Percentiles rank a stretch among this genome's conserved stretches.
Conservation (phyloP, 805 yeast genomes). For the Saccharomycopsis babjevae region DNA sequence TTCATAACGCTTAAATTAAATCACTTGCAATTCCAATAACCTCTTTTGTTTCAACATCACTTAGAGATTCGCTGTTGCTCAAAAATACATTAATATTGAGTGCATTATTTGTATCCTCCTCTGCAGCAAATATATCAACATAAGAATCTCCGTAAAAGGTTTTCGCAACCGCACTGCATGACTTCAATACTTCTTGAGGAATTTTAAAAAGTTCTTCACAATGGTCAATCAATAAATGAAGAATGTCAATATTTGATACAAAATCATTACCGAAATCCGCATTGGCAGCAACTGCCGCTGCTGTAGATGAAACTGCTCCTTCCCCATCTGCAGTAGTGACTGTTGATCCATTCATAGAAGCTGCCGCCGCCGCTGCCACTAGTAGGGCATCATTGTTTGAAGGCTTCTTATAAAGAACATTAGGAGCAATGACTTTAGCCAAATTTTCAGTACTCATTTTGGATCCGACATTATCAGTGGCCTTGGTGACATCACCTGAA, state of each 20-base stretch:
- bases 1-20: background rate
- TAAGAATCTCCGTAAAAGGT: conserved; percentile 14
- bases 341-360: conserved; percentile 17
- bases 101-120: conserved; percentile 9
- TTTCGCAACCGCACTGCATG: conserved; percentile 20
- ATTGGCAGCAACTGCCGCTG: conserved; percentile 16
- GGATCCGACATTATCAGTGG: conserved; percentile 83
- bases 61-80: background rate
- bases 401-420: conserved; percentile 54
- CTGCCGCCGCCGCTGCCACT: conserved; percentile 29
- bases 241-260: conserved; percentile 84
- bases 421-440: conserved; percentile 94
- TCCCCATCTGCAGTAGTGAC: conserved; percentile 17
- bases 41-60: background rate
- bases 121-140: background rate
- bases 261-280: conserved; percentile 52
- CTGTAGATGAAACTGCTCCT: conserved; percentile 18
- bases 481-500: conserved; percentile 40
- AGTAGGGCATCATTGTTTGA: conserved; percentile 24
- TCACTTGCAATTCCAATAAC: background rate
- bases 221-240: conserved; percentile 69
- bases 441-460: conserved; percentile 94
- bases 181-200: conserved; percentile 51
- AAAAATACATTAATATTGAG: conserved; percentile 8
- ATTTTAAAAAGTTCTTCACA: conserved; percentile 72